These are phyloP conservation scores for Flaveria trinervia DNA, from an alignment of 129 eudicot species.

Conservation along the genomic window DNA sequence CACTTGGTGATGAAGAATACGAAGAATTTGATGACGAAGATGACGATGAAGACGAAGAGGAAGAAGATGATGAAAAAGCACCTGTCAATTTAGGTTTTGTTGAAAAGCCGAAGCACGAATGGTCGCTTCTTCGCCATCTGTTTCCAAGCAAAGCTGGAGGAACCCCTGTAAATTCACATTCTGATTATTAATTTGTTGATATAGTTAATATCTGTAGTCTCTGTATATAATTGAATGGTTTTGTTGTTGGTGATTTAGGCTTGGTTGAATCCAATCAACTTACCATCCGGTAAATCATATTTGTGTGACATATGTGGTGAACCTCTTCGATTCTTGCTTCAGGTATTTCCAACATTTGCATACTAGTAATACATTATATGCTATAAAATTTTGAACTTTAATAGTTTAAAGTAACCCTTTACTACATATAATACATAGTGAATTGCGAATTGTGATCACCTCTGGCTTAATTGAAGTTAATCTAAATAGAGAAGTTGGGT, in stretches of 20 bases:
- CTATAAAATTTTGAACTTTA: background rate
- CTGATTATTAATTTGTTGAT: background rate
- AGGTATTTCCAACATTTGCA: conserved; percentile 43
- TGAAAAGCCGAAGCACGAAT: conserved; percentile 59
- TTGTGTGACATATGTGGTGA: conserved; percentile 76
- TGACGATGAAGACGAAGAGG: conserved; percentile 47
- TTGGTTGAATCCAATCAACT: conserved; percentile 85
- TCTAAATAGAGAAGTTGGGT: background rate
- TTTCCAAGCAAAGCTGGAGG: conserved; percentile 98
- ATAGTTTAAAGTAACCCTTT: background rate
- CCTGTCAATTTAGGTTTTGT: conserved; percentile 58
- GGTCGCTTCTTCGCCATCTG: conserved; percentile 71
- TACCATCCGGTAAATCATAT: conserved; percentile 60
- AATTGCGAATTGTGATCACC: background rate
- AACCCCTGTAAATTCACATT: conserved; percentile 54
- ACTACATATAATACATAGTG: background rate
- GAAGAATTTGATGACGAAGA: conserved; percentile 36
- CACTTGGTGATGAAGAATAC: conserved; percentile 54
- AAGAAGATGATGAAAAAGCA: conserved; percentile 49
- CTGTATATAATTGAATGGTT: conserved; percentile 10
- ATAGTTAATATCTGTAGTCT: background rate
- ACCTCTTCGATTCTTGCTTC: conserved; percentile 92
- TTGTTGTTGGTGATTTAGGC: conserved; percentile 51
- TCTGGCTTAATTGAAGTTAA: background rate
- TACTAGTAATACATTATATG: background rate